Evolutionary conservation across 2,329 filamentous ascomycete species (phyloP).

Genomic region (Colletotrichum sp.): DNA sequence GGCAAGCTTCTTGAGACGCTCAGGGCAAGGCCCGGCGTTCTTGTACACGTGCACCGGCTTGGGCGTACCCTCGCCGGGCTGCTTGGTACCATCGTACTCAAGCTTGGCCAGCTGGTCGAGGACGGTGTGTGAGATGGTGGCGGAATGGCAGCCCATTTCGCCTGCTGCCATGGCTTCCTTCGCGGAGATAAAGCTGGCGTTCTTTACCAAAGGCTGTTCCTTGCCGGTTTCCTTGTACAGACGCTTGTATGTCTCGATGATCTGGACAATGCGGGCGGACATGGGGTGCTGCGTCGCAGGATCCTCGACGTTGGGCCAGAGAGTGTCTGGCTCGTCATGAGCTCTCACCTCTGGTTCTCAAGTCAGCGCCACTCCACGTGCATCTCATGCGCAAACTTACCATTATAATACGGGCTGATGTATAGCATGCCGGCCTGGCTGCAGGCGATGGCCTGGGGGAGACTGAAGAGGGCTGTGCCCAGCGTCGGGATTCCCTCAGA

Average conservation of each 20-base stretch:
- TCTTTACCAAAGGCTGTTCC: constrained; percentile 52
- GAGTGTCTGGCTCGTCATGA: constrained; percentile 40
- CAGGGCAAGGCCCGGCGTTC: constrained; percentile 33
- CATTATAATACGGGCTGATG: constrained; percentile 56
- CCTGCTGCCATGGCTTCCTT: constrained; percentile 51
- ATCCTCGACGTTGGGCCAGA: constrained; percentile 53
- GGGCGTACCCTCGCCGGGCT: constrained; percentile 40
- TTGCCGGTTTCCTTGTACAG: constrained; percentile 52
- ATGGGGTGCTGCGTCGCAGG: constrained; percentile 52
- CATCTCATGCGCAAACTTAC: constrained; percentile 26
- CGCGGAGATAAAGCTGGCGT: constrained; percentile 47
- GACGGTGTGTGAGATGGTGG: constrained; percentile 45
- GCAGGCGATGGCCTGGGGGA: constrained; percentile 53
- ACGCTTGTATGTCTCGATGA: constrained; percentile 50
- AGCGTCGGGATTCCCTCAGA: constrained; percentile 51
- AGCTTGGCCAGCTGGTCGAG: constrained; percentile 43
- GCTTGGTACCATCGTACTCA: constrained; percentile 38
- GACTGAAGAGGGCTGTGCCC: constrained; percentile 51
- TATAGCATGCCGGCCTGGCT: constrained; percentile 52
- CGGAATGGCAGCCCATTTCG: constrained; percentile 51
- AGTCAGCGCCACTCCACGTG: neutral
- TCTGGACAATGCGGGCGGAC: constrained; percentile 51
- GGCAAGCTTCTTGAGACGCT: constrained; percentile 38
- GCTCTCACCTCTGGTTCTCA: constrained; percentile 42
- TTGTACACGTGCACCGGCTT: constrained; percentile 46